A percentile compares a stretch with the other conserved stretches of the same genome.
Evolutionary conservation across 164 flowering plant genomes (phyloP).

Genomic region (Platanus orientalis): DNA sequence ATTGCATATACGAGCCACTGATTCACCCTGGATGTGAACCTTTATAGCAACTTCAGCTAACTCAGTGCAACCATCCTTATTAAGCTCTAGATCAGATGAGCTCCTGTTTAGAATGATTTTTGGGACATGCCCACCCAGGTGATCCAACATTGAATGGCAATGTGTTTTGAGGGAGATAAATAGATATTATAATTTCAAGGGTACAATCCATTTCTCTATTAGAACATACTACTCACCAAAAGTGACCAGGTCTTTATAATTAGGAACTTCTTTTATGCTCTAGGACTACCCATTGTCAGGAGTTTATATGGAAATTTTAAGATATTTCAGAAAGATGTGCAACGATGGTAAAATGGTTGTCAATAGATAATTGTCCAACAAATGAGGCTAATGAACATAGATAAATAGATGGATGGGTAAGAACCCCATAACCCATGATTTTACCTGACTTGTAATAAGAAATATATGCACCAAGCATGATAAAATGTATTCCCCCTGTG

Average conservation of each 20-base stretch:
- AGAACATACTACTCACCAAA: not conserved
- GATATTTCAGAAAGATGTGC: not conserved
- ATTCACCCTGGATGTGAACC: not conserved
- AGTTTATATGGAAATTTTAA: no score
- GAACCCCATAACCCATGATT: not conserved
- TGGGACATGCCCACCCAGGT: no score
- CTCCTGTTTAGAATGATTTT: no score
- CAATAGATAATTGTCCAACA: not conserved
- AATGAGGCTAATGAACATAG: not conserved
- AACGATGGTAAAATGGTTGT: not conserved
- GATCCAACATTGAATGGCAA: no score
- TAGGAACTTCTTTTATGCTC: not conserved
- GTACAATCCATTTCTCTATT: not conserved
- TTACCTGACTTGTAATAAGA: constrained; percentile 61
- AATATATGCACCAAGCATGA: constrained; percentile 85
- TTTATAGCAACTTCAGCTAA: not conserved
- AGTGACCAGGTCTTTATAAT: not conserved
- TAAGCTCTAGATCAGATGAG: no score
- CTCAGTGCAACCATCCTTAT: not conserved
- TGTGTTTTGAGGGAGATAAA: no score
- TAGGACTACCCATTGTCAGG: not conserved
- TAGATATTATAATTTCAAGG: no score
- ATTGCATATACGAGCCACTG: no score
- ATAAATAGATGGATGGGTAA: no score
- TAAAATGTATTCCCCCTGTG: constrained; percentile 92